phyloP scores from a whole-genome alignment of 805 yeast genomes.

The Kazachstania bromeliacearum region DNA sequence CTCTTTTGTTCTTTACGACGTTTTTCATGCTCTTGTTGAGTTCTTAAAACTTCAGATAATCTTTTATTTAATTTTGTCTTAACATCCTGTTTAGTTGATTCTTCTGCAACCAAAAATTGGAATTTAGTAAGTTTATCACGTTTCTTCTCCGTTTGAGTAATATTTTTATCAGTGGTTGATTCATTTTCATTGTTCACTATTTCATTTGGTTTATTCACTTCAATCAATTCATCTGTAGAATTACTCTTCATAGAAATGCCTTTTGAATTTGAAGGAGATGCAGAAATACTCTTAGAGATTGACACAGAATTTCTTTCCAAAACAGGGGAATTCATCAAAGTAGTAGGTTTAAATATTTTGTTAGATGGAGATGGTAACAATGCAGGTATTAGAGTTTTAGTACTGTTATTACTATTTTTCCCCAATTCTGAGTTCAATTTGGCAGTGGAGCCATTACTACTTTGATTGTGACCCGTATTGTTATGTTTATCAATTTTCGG shows the following conservation, averaged over 20 bases:
- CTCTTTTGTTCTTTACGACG: conserved; percentile 21
- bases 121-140: conserved; percentile 23
- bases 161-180: neutral
- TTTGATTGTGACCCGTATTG: neutral
- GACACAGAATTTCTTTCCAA: neutral
- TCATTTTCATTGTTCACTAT: neutral
- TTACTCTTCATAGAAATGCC: neutral
- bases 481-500: conserved; percentile 4
- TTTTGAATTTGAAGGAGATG: neutral
- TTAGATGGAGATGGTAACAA: neutral
- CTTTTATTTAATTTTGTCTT: conserved; percentile 25
- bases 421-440: neutral
- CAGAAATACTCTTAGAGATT: neutral
- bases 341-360: neutral
- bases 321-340: neutral
- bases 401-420: neutral
- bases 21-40: conserved; percentile 24
- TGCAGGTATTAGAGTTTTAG: neutral
- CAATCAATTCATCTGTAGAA: neutral
- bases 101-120: conserved; percentile 20
- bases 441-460: neutral
- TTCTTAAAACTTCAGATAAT: conserved; percentile 25
- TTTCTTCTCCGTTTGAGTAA: neutral
- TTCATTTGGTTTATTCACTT: neutral
- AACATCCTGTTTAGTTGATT: conserved; percentile 20